Base-by-base conservation (phyloP, 164 flowering plant genomes). In the Litsea cubeba region DNA sequence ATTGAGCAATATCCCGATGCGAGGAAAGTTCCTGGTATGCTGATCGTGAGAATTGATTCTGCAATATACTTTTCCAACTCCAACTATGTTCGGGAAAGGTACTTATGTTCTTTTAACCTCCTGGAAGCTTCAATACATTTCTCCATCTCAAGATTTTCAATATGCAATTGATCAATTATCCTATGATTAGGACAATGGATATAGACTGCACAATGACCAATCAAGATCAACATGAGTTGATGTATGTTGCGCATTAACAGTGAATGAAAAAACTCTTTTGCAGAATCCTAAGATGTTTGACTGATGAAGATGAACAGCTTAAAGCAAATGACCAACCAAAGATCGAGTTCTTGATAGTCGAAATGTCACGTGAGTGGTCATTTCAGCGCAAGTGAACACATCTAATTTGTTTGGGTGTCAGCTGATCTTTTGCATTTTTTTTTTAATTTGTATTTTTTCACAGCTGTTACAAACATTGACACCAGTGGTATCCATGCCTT, bases 381-480 rank as follows among this genome's bases (percentile, higher is more conserved):
- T 51, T 35, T 32, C 28, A 65, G 28, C 24, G 35, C 57, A 54
- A 20, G 17, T 57, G 50, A 32, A 10, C 23, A 63, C 15, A 10
- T 22, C 7, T 49, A 60, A 72, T 40, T 68, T 30, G 23, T n/a
- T 40, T 60, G 25, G 51, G 12, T 68, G 22, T 18, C 18, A 4
- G 15, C 25, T 46, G 6, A 26, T 65, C 12, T 25, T 1, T 22
- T 62, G 22, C n/a, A n/a, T 73, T 68, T 22, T 8, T 68, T 2
- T 12, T 40, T 72, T 71, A n/a, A n/a, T n/a, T n/a, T n/a, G n/a
- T 77, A 30, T 22, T 46, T 50, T 15, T 76, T 15, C 80, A 78
- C 88, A 91, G 98, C 98, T 68, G 97, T 94, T 30, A 89, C 90
- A 23, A 95, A 94, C 82, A 89, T 92, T 4, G 95, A 94, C 78